phyloP scores from a whole-genome alignment of 23 red algal species.

The Gracilaria caudata region DNA sequence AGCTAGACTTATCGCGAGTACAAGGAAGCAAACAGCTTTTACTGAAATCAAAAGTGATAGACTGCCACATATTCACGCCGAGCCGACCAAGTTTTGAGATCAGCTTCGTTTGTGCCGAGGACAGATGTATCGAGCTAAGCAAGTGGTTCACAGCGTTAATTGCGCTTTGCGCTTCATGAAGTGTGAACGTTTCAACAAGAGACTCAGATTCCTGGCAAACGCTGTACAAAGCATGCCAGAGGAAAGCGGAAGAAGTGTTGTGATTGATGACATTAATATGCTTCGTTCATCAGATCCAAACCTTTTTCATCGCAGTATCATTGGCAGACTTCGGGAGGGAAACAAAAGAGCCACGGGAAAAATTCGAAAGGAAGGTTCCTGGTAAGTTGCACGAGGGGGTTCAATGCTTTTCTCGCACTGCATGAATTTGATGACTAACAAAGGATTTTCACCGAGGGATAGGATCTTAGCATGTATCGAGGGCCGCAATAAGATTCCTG shows the following conservation, averaged over 20 bases:
- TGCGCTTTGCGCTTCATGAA: not conserved
- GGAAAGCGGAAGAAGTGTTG: not conserved
- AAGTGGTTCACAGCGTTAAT: not conserved
- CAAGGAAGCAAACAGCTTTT: too few relatives aligned
- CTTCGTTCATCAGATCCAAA: constrained; percentile 23
- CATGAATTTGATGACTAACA: constrained; percentile 3
- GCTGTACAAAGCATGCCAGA: not conserved
- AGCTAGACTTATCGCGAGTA: too few relatives aligned
- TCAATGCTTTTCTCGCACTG: not conserved
- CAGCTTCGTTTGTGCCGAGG: too few relatives aligned
- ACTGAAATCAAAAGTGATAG: too few relatives aligned
- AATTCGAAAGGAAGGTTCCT: constrained; percentile 36
- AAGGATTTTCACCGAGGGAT: not conserved
- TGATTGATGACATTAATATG: constrained; percentile 15
- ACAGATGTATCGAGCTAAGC: not conserved
- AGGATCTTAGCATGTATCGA: constrained; percentile 50
- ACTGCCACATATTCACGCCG: too few relatives aligned
- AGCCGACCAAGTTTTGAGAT: too few relatives aligned
- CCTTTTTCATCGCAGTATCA: constrained; percentile 27
- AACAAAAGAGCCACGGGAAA: not conserved
- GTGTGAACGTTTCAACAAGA: not conserved
- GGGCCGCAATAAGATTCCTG: constrained; percentile 39
- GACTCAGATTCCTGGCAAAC: not conserved
- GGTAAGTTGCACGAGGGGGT: constrained; percentile 8
- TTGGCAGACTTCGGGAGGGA: constrained; percentile 14